These are phyloP conservation scores for Yamadazyma nakazawae DNA, from an alignment of 805 yeast genomes.

Conservation along the genomic window DNA sequence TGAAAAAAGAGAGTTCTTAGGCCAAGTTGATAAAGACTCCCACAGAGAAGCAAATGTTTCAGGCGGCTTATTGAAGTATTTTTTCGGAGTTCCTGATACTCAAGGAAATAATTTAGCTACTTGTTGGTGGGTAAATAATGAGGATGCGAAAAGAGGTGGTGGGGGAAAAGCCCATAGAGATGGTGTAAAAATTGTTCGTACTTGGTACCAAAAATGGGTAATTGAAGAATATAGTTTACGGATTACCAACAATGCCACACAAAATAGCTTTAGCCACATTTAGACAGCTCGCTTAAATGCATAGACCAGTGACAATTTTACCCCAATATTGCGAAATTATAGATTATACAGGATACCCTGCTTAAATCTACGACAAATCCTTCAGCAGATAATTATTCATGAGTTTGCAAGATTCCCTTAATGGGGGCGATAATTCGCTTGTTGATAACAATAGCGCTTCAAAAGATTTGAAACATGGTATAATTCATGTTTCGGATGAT, in stretches of 20 bases:
- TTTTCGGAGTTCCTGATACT: constrained; percentile 36
- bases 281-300: not conserved
- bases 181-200: constrained; percentile 26
- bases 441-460: not conserved
- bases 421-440: not conserved
- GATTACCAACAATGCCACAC: not conserved
- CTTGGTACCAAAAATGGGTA: constrained; percentile 34
- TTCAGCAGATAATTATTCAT: not conserved
- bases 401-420: not conserved
- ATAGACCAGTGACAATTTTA: not conserved
- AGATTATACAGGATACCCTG: too few relatives aligned
- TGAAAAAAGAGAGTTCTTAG: constrained; percentile 23
- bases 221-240: constrained; percentile 28
- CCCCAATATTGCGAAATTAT: not conserved
- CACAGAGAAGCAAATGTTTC: constrained; percentile 34
- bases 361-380: too few relatives aligned
- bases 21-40: constrained; percentile 27
- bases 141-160: constrained; percentile 32
- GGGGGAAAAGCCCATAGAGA: constrained; percentile 29
- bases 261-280: not conserved
- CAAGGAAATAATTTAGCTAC: constrained; percentile 36
- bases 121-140: constrained; percentile 32
- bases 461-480: not conserved
- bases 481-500: not conserved
- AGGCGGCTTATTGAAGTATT: constrained; percentile 38